A percentile compares a stretch with the other conserved stretches of the same genome.
These are phyloP conservation scores for Citrus glauca DNA, from an alignment of 345 rosid genomes.

Conservation along the genomic window DNA sequence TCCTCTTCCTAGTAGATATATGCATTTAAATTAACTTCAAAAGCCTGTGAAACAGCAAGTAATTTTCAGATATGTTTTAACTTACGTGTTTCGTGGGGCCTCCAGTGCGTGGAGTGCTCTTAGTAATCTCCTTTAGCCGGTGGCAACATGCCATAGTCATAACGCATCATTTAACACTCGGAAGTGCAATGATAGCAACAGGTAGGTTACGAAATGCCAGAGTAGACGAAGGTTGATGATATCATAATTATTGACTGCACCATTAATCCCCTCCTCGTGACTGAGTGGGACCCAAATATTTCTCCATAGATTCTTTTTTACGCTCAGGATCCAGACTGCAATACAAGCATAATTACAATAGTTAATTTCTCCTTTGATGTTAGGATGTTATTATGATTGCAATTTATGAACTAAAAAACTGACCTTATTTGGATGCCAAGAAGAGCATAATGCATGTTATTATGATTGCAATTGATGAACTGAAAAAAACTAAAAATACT, in stretches of 20 bases:
- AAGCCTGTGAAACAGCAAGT: not conserved
- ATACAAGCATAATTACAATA: conserved; percentile 32
- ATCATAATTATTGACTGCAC: not conserved
- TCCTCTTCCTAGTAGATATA: not conserved
- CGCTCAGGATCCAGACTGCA: conserved; percentile 96
- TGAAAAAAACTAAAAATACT: not conserved
- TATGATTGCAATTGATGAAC: not conserved
- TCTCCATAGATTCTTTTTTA: conserved; percentile 97
- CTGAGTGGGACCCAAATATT: conserved; percentile 71
- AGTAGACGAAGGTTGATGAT: not conserved
- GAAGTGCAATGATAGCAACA: not conserved
- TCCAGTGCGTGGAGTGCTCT: not conserved
- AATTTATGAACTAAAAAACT: not conserved
- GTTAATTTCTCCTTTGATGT: conserved; percentile 4
- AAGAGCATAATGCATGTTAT: conserved; percentile 48
- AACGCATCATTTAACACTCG: not conserved
- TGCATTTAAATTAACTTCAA: not conserved
- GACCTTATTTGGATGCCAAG: conserved; percentile 91
- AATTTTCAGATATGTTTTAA: not conserved
- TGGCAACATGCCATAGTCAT: not conserved
- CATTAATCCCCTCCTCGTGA: conserved; percentile 33
- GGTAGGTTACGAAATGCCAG: not conserved
- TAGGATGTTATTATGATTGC: not conserved
- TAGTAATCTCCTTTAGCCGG: not conserved
- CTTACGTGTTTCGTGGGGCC: not conserved